phyloP scores from a whole-genome alignment of 2,329 filamentous ascomycete genomes.

The Didymella arachidicola region DNA sequence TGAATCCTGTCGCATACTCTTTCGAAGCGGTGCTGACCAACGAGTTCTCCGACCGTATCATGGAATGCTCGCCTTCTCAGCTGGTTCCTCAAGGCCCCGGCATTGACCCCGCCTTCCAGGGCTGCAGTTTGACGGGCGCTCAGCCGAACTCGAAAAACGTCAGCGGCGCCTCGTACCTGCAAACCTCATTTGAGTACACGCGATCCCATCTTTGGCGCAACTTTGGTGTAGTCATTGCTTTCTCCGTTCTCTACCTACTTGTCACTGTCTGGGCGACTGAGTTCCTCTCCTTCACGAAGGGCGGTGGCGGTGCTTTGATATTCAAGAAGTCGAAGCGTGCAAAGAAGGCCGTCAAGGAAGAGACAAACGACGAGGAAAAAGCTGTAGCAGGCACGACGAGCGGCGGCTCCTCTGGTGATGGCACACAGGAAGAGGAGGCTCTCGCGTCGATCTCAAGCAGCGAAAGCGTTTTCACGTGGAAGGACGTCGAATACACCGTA shows the following conservation, averaged over 20 bases:
- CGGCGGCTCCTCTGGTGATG: slow-evolving; percentile 32
- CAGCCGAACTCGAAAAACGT: slow-evolving; percentile 60
- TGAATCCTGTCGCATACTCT: slow-evolving; percentile 64
- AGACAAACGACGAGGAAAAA: slow-evolving; percentile 67
- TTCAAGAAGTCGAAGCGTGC: slow-evolving; percentile 74
- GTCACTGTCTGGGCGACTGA: slow-evolving; percentile 77
- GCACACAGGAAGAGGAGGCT: slow-evolving; percentile 38
- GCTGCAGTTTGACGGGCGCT: slow-evolving; percentile 69
- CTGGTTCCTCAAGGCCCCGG: slow-evolving; percentile 67
- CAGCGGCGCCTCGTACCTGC: slow-evolving; percentile 63
- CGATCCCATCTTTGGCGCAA: slow-evolving; percentile 72
- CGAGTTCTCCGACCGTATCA: slow-evolving; percentile 65
- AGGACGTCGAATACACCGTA: slow-evolving; percentile 69
- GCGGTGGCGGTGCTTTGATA: slow-evolving; percentile 72
- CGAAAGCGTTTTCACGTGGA: slow-evolving; percentile 51
- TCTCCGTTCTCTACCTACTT: slow-evolving; percentile 75
- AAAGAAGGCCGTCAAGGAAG: slow-evolving; percentile 61
- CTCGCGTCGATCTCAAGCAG: slow-evolving; percentile 49
- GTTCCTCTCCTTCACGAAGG: slow-evolving; percentile 66
- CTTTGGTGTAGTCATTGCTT: slow-evolving; percentile 79
- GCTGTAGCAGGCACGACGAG: slow-evolving; percentile 40
- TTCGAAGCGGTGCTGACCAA: slow-evolving; percentile 74
- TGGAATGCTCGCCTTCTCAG: slow-evolving; percentile 67
- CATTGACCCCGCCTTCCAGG: slow-evolving; percentile 64
- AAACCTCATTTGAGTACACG: slow-evolving; percentile 64